phyloP scores from a whole-genome alignment of 2,329 filamentous ascomycete genomes.

The Neobulgaria alba region DNA sequence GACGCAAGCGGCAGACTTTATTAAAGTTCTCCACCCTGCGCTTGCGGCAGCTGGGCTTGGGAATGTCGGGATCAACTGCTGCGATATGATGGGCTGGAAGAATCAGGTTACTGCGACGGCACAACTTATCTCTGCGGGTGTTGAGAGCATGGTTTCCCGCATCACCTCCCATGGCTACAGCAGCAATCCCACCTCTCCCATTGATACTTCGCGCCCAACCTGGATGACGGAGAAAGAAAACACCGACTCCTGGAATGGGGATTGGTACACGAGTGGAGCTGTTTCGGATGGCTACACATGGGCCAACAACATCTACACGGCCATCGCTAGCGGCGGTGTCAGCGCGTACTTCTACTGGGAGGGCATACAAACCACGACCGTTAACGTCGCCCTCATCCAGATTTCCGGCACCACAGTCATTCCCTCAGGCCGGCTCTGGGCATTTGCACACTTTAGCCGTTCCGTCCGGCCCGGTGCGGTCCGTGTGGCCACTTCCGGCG shows the following conservation, averaged over 20 bases:
- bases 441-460: constrained; percentile 10
- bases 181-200: constrained; percentile 31
- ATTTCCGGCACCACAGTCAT: constrained; percentile 1
- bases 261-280: constrained; percentile 40
- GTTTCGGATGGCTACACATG: constrained; percentile 45
- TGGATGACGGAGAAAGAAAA: constrained; percentile 49
- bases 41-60: constrained; percentile 31
- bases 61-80: constrained; percentile 35
- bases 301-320: constrained; percentile 45
- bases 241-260: constrained; percentile 35
- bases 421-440: constrained; percentile 14
- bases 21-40: constrained; percentile 35
- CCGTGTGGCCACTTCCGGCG: constrained; percentile 1
- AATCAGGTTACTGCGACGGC: constrained; percentile 30
- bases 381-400: constrained; percentile 29
- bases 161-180: constrained; percentile 35
- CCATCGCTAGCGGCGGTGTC: constrained; percentile 38
- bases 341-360: constrained; percentile 49
- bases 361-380: constrained; percentile 28
- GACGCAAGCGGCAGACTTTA: constrained; percentile 41
- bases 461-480: constrained; percentile 9
- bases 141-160: constrained; percentile 31
- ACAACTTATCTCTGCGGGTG: constrained; percentile 31
- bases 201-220: constrained; percentile 34
- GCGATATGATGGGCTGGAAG: constrained; percentile 36